phyloP scores from a whole-genome alignment of 768 basidiomycete genomes.

The Dentipellis fragilis region DNA sequence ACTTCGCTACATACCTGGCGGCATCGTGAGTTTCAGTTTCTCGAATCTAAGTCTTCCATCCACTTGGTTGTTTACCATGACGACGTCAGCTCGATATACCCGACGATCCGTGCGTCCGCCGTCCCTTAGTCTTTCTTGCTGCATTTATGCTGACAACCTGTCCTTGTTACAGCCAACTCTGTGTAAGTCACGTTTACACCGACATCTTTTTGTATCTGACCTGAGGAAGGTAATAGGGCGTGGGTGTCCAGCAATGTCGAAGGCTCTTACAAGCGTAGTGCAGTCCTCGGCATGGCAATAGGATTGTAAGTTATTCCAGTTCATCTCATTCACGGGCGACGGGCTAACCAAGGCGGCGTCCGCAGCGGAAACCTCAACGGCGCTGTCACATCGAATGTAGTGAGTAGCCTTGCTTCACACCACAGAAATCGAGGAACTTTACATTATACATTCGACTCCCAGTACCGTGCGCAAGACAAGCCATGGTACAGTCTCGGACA shows the following conservation, averaged over 20 bases:
- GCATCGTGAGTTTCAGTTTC: slow-evolving; percentile 53
- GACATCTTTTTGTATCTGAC: slow-evolving; percentile 9
- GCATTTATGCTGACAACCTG: neutral
- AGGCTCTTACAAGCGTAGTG: slow-evolving; percentile 64
- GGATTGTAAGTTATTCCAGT: slow-evolving; percentile 30
- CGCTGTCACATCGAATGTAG: slow-evolving; percentile 57
- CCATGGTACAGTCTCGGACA: slow-evolving; percentile 69
- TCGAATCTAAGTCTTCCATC: too few species aligned
- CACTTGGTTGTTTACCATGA: too few species aligned
- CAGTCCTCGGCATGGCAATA: slow-evolving; percentile 61
- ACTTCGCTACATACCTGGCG: slow-evolving; percentile 64
- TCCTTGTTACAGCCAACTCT: slow-evolving; percentile 23
- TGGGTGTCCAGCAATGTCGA: slow-evolving; percentile 70
- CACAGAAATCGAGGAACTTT: neutral
- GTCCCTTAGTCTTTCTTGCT: neutral
- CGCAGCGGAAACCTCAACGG: slow-evolving; percentile 55
- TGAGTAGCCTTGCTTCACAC: slow-evolving; percentile 20
- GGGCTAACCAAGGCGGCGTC: neutral
- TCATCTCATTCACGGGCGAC: too few species aligned
- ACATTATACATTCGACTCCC: neutral
- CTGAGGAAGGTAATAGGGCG: slow-evolving; percentile 27
- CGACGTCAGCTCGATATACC: slow-evolving; percentile 32
- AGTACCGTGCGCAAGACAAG: slow-evolving; percentile 56
- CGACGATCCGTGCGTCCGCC: slow-evolving; percentile 30
- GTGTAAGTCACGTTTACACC: too few species aligned